These are phyloP conservation scores for Saccharomyces hybrid DNA, from an alignment of 1,139 yeast genomes.

Conservation along the genomic window DNA sequence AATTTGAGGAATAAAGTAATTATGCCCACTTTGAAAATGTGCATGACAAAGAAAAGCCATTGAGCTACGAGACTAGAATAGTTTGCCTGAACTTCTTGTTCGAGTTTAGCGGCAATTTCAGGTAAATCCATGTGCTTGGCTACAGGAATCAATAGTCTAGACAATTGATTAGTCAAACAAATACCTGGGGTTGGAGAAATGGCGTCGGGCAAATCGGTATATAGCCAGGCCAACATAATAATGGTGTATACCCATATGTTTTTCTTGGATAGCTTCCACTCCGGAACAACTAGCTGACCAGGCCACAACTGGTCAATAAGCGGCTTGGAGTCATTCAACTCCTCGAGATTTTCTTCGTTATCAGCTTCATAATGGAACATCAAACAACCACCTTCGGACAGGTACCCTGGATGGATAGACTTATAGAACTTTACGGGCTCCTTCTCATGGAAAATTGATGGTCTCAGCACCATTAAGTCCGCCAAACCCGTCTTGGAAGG, in stretches of 20 bases:
- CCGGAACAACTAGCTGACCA: conserved; percentile 80
- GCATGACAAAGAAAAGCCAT: conserved; percentile 62
- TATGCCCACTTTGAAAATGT: conserved; percentile 51
- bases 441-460: conserved; percentile 62
- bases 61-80: conserved; percentile 45
- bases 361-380: conserved; percentile 58
- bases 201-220: conserved; percentile 85
- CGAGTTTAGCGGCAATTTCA: conserved; percentile 40
- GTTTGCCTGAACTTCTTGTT: conserved; percentile 40
- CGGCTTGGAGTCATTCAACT: conserved; percentile 41
- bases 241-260: conserved; percentile 42
- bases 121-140: conserved; percentile 34
- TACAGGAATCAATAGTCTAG: conserved; percentile 35
- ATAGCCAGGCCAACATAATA: conserved; percentile 63
- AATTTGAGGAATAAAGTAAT: conserved; percentile 52
- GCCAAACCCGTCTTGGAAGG: conserved; percentile 30
- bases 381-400: conserved; percentile 78
- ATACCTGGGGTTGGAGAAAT: conserved; percentile 90
- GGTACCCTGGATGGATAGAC: conserved; percentile 72
- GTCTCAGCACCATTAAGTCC: conserved; percentile 68
- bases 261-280: conserved; percentile 56
- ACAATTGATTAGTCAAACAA: conserved; percentile 63
- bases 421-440: conserved; percentile 61
- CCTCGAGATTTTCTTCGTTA: conserved; percentile 37
- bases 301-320: conserved; percentile 69